Evolutionary conservation across 192 early-diverging fungal species (phyloP), one percentile per base, ranked within the genome.

Genomic region (Coemansia erecta): DNA sequence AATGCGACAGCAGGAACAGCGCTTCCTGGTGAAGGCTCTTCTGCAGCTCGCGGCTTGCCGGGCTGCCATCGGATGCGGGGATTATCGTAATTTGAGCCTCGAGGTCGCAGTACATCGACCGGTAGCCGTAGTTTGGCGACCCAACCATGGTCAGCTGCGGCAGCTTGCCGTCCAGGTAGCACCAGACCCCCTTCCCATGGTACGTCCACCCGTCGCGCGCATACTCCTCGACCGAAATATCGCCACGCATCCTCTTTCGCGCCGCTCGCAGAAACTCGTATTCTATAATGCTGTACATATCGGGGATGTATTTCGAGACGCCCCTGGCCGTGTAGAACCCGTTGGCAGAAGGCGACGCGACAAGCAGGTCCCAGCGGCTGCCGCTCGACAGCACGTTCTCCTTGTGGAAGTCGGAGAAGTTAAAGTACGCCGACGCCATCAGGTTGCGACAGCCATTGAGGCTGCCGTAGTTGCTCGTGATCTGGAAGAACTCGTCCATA

Each of bases 111-210:
- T 88, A 82, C n/a, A 90, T 83, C 2, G 93, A 96, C 44, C 94
- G 80, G 64, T 94, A 87, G 0, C 93, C 94, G 81, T 92, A 95
- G 70, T 98, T 99, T 8, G 93, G 88, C 3, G 94, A 96, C 10
- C 95, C 95, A 56, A 97, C 85, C 61, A 93, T 86, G 1, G 94
- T 93, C 67, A 94, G 43, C 22, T 80, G 65, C 31, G 92, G 91
- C 24, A 80, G 56, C 39, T 87, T 76, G 11, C 78, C 58, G 35
- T 80, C 72, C 22, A 85, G 65, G 53, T 83, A 83, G 45, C 86
- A 80, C 93, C 92, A 95, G 3, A 95, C 58, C 14, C 92, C 91
- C 86, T 99, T 99, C 3, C 89, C 92, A 66, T 99, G 97, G 67
- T 86, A 99, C 1, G 97, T 99, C 95, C 97, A 99, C 22, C 86